Percentiles rank a stretch among this genome's conserved stretches.
phyloP scores from a whole-genome alignment of 1,284 basidiomycete species.

The Cryptococcus sp. region DNA sequence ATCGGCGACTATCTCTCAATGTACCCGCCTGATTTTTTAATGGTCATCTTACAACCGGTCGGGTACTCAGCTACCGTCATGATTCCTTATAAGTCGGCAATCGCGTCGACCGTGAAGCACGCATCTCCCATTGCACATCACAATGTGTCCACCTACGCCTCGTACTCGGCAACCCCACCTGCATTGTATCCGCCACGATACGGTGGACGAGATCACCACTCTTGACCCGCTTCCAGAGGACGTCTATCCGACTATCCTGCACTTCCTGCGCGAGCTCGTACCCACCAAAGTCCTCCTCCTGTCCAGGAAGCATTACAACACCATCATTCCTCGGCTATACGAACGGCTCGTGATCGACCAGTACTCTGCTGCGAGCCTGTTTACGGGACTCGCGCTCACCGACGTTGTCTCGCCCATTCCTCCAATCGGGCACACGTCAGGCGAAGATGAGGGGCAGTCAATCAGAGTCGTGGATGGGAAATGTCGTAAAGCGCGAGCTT shows the following conservation, averaged over 20 bases:
- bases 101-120: no score
- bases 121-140: no score
- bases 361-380: conserved; percentile 1
- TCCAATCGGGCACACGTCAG: no score
- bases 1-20: no score
- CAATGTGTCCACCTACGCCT: no score
- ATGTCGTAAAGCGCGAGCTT: background rate
- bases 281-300: conserved; percentile 7
- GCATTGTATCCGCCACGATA: background rate
- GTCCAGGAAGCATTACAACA: conserved; percentile 7
- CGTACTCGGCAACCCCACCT: no score
- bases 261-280: conserved; percentile 4
- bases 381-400: background rate
- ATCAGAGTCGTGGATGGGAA: background rate
- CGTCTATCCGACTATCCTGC: conserved; percentile 6
- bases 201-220: background rate
- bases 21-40: no score
- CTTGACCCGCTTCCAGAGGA: background rate
- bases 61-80: no score
- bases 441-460: no score
- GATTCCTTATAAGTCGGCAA: no score
- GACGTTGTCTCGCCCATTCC: background rate
- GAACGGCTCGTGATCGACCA: background rate
- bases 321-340: conserved; percentile 11
- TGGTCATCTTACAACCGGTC: no score